Evolutionary conservation across 495 filamentous ascomycete species (phyloP), one percentile per base, ranked within the genome.

Genomic region (Margaritispora aquatica): DNA sequence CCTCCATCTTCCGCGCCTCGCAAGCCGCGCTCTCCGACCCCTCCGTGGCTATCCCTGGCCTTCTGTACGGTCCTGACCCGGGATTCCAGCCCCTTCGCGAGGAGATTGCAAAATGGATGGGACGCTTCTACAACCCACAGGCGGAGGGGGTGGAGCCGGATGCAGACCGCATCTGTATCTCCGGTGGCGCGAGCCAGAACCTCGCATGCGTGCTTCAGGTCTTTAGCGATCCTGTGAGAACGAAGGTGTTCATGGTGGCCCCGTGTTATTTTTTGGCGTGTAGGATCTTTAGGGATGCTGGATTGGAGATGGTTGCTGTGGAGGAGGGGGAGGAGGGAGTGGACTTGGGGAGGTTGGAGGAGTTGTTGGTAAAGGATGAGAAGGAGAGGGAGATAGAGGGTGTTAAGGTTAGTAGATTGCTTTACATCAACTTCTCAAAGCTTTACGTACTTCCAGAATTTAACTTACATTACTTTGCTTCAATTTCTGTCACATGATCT

Each of bases 241-340:
- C 92, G 17, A 81, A 78, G 63, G 81, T 95, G 22, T 96, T 90
- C 86, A 75, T 88, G 70, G 84, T 90, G 0, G 82, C 85, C 41
- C 92, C 92, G 27, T 85, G 86, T 20, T 97, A 96, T 65, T 87
- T 85, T 66, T 75, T 94, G 10, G 90, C 86, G 0, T 86, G 84
- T 66, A 78, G 83, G 5, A 87, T 94, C 34, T 89, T 97, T 66
- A 83, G 88, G 61, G 92, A 96, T 73, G 76, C 81, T 0, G 86
- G 84, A n/a, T 86, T 92, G 60, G 77, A 80, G 26, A 63, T 92
- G 61, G 74, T 76, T 38, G 86, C 81, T 1, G 79, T 93, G 72
- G 87, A 90, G 65, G 83, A 84, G 0, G 81, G 91, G 65, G 83
- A 84, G 0, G 81, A 86, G 55, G 91, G 90, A 0, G 65, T 93